Conservation (phyloP, 2,329 filamentous ascomycete genomes). For the Cladorrhinum sp. region DNA sequence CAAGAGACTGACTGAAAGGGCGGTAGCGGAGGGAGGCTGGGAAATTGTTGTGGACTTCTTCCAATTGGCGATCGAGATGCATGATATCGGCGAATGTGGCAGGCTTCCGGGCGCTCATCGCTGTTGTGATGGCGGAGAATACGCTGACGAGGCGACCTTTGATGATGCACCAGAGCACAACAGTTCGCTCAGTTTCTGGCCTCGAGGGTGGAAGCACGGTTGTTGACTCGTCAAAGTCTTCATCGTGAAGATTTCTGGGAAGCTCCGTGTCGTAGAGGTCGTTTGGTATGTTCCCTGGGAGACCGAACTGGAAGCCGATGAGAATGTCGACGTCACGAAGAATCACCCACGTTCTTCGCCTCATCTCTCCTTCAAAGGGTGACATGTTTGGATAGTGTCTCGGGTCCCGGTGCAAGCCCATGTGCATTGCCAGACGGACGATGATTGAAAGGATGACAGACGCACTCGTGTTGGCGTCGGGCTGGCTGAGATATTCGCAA, state of each 20-base stretch:
- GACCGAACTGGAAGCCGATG: conserved; percentile 51
- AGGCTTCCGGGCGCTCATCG: conserved; percentile 14
- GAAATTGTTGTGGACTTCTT: conserved; percentile 18
- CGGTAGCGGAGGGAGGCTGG: conserved; percentile 18
- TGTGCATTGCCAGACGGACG: conserved; percentile 30
- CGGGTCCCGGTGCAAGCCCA: conserved; percentile 50
- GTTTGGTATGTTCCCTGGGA: conserved; percentile 46
- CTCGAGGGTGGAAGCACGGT: conserved; percentile 42
- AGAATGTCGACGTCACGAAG: conserved; percentile 47
- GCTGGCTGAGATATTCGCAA: conserved; percentile 28
- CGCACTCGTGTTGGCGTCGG: conserved; percentile 28
- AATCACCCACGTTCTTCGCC: conserved; percentile 47
- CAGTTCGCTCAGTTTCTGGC: conserved; percentile 42
- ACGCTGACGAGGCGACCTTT: conserved; percentile 21
- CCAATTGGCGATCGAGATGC: conserved; percentile 25
- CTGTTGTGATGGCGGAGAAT: conserved; percentile 23
- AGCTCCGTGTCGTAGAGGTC: conserved; percentile 46
- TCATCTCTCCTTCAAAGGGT: conserved; percentile 51
- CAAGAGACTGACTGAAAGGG: conserved; percentile 20
- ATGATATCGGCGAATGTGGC: conserved; percentile 22
- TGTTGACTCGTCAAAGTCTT: conserved; percentile 50
- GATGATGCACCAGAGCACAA: conserved; percentile 1
- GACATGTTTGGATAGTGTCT: conserved; percentile 40
- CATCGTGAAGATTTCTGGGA: conserved; percentile 47
- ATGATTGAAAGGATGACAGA: conserved; percentile 30